phyloP scores from a whole-genome alignment of 176 grass and related monocot species.

The Canna indica region DNA sequence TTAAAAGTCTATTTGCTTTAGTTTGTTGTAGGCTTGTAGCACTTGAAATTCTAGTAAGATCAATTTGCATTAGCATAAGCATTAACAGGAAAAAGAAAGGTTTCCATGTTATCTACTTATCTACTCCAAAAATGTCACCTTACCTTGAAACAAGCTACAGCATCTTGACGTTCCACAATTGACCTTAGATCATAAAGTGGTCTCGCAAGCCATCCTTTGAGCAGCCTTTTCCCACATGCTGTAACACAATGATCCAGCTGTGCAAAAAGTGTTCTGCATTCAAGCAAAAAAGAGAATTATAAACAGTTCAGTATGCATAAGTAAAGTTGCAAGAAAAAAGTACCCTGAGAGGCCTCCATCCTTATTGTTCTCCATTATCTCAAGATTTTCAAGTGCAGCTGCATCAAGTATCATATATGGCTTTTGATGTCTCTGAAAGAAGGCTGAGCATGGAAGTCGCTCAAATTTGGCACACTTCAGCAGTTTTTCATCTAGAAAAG shows the following conservation, averaged over 20 bases:
- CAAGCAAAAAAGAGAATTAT: conserved; percentile 17
- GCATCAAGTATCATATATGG: conserved; percentile 87
- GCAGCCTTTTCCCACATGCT: conserved; percentile 79
- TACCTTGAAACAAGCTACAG: conserved; percentile 76
- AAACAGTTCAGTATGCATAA: conserved; percentile 23
- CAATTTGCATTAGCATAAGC: background rate
- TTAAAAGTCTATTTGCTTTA: too few species aligned
- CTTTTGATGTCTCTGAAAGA: conserved; percentile 36
- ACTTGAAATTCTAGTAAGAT: too few species aligned
- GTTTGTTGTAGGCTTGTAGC: too few species aligned
- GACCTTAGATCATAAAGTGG: conserved; percentile 55
- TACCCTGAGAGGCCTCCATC: conserved; percentile 75
- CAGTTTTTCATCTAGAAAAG: conserved; percentile 70
- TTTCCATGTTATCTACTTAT: conserved; percentile 1
- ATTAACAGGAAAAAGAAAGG: background rate
- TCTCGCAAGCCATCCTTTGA: conserved; percentile 83
- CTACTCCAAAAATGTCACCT: conserved; percentile 12
- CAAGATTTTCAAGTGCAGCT: conserved; percentile 87
- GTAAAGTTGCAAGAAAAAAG: conserved; percentile 8
- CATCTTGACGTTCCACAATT: conserved; percentile 74
- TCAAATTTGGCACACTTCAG: conserved; percentile 79
- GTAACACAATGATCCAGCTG: conserved; percentile 95
- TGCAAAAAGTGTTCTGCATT: conserved; percentile 77
- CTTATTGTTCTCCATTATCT: conserved; percentile 79
- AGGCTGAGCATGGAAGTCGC: conserved; percentile 42